Evolutionary conservation across 495 filamentous ascomycete genomes (phyloP), one percentile per base, ranked within the genome.

Genomic region (Aspergillus affinis): DNA sequence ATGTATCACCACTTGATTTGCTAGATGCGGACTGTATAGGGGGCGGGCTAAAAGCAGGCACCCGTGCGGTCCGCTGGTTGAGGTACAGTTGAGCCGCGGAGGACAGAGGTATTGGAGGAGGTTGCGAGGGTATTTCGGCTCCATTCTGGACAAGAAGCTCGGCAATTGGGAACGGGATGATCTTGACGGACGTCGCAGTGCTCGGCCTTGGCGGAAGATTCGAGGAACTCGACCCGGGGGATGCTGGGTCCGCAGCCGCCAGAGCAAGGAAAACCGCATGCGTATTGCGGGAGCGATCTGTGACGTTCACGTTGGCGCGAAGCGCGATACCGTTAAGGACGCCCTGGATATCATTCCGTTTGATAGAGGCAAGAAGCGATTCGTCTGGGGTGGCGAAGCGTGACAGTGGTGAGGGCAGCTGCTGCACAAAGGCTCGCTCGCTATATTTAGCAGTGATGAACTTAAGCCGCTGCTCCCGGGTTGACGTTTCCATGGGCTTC

Each of bases 381-480:
- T 99, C 94, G 56, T 98, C 91, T 0, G 95, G 79, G 0, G 89
- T 91, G 4, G 84, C 79, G 67, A 89, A 94, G 18, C 89, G 85
- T 13, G 91, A 94, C 10, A 88, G 72, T 0, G 89, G 86, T 19
- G 90, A 72, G 4, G 89, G 88, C 19, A 97, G 85, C 6, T 86
- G 86, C 62, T 90, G 84, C 18, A 99, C 90, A 66, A 84, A 96
- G 15, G 86, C 84, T 58, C 86, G 81, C 7, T 97, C 89, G 32
- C 90, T 90, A 65, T 99, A 99, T 74, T 99, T 99, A 44, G 88
- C 83, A 6, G 90, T 97, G 68, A 99, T 98, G 69, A 97, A 99
- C 62, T 82, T 89, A 13, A 98, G 81, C 18, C 94, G 83, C 68
- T 94, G 90, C 66, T 99, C 94, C 26, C 94, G 85, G 4, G 88